A percentile compares a stretch with the other conserved stretches of the same genome.
phyloP scores from a whole-genome alignment of 306 rosid genomes.

The Prunus mongolica region DNA sequence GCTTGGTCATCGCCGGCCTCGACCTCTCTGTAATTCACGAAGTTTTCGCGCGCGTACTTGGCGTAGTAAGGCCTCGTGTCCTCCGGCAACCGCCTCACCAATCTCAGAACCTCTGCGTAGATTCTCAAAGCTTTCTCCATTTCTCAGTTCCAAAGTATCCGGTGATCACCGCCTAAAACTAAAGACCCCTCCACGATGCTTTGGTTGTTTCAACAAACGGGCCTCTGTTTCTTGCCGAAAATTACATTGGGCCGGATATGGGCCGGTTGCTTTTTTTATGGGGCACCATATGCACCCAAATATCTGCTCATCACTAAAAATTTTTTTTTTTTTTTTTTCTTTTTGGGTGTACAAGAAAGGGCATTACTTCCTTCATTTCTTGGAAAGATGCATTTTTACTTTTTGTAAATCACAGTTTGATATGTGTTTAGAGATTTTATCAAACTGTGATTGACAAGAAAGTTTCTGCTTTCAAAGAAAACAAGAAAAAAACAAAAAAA shows the following conservation, averaged over 20 bases:
- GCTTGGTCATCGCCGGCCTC: conserved; percentile 34
- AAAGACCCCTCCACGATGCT: not conserved
- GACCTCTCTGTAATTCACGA: conserved; percentile 48
- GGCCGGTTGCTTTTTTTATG: not conserved
- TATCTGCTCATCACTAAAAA: too few relatives aligned
- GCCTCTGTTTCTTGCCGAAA: not conserved
- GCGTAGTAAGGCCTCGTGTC: conserved; percentile 58
- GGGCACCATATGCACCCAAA: not conserved
- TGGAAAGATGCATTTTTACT: too few relatives aligned
- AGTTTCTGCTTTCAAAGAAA: too few relatives aligned
- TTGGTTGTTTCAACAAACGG: not conserved
- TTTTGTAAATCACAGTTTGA: too few relatives aligned
- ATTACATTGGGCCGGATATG: not conserved
- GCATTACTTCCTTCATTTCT: too few relatives aligned
- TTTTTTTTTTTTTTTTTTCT: too few relatives aligned
- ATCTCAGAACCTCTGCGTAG: conserved; percentile 64
- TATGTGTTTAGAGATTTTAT: too few relatives aligned
- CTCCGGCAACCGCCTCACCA: conserved; percentile 51
- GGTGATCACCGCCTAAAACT: not conserved
- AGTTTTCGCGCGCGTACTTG: conserved; percentile 70
- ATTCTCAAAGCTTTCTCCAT: conserved; percentile 71
- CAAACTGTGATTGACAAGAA: too few relatives aligned
- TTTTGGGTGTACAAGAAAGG: too few relatives aligned
- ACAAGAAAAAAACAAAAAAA: too few relatives aligned
- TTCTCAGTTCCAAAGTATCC: not conserved